These are phyloP conservation scores for Phoma herbarum DNA, from an alignment of 2,329 filamentous ascomycete genomes.

Conservation along the genomic window DNA sequence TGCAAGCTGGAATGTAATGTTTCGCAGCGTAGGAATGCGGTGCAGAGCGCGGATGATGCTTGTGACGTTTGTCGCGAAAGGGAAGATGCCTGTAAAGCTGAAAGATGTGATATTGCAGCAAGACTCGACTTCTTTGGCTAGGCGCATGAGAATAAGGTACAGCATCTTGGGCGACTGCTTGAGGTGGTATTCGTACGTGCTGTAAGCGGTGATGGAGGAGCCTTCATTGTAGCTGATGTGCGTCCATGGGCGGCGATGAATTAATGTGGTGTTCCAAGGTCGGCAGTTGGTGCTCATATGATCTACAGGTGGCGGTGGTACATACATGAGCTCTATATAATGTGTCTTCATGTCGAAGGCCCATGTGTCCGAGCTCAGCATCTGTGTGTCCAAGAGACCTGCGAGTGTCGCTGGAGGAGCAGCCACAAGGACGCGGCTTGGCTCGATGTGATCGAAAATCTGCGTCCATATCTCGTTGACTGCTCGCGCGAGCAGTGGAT, in stretches of 20 bases:
- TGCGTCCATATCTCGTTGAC: constrained; percentile 44
- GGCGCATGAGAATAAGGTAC: constrained; percentile 55
- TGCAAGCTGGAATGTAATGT: constrained; percentile 54
- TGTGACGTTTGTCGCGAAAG: constrained; percentile 67
- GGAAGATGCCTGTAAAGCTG: constrained; percentile 72
- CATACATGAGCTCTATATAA: constrained; percentile 59
- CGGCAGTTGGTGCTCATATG: constrained; percentile 26
- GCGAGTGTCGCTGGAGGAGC: constrained; percentile 71
- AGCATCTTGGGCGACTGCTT: constrained; percentile 70
- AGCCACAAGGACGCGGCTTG: constrained; percentile 48
- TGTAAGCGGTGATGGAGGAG: constrained; percentile 75
- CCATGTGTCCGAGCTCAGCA: constrained; percentile 68
- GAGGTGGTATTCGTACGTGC: constrained; percentile 75
- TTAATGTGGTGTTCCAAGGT: constrained; percentile 52
- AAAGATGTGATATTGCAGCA: constrained; percentile 57
- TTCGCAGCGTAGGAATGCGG: constrained; percentile 42
- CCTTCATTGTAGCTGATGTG: constrained; percentile 76
- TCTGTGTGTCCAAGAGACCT: constrained; percentile 64
- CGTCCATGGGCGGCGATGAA: constrained; percentile 71
- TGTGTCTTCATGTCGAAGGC: constrained; percentile 71
- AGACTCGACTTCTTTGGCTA: constrained; percentile 34
- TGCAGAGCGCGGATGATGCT: constrained; percentile 36
- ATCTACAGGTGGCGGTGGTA: constrained; percentile 12
- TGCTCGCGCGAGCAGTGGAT: constrained; percentile 61
- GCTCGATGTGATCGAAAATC: constrained; percentile 43